A percentile compares a stretch with the other conserved stretches of the same genome.
Conservation (phyloP, 2,329 filamentous ascomycete species). For the Colletotrichum shisoi region DNA sequence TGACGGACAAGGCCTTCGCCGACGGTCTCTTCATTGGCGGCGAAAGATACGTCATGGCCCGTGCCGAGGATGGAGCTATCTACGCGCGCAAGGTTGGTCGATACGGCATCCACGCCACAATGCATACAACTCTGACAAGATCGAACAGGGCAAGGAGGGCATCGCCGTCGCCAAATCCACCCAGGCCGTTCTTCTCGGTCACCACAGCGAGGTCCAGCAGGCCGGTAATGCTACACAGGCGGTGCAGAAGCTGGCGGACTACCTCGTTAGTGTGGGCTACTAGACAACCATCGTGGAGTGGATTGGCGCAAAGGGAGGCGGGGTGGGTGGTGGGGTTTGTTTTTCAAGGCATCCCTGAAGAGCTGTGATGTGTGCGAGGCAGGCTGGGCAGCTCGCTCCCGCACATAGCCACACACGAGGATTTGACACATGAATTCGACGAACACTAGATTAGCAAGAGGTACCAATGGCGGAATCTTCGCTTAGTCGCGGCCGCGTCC, state of each 20-base stretch:
- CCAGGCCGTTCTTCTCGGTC: constrained; percentile 86
- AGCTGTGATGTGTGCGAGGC: constrained; percentile 32
- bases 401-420: constrained; percentile 24
- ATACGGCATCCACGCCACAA: constrained; percentile 26
- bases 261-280: constrained; percentile 81
- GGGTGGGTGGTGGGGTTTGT: not conserved
- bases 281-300: constrained; percentile 54
- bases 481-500: constrained; percentile 27
- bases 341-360: constrained; percentile 19
- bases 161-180: constrained; percentile 84
- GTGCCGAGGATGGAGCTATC: constrained; percentile 77
- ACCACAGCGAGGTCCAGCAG: constrained; percentile 78
- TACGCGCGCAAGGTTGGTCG: constrained; percentile 82
- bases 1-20: constrained; percentile 71
- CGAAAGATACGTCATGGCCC: constrained; percentile 79
- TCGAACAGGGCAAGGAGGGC: constrained; percentile 73
- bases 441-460: constrained; percentile 39
- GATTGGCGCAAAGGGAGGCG: constrained; percentile 25
- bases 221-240: constrained; percentile 79
- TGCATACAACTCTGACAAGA: constrained; percentile 17
- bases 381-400: constrained; percentile 38
- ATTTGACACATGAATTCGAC: constrained; percentile 39
- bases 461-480: constrained; percentile 37
- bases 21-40: constrained; percentile 79
- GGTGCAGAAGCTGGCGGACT: constrained; percentile 85